phyloP scores from a whole-genome alignment of 2,329 filamentous ascomycete species.

The Claviceps sp. region DNA sequence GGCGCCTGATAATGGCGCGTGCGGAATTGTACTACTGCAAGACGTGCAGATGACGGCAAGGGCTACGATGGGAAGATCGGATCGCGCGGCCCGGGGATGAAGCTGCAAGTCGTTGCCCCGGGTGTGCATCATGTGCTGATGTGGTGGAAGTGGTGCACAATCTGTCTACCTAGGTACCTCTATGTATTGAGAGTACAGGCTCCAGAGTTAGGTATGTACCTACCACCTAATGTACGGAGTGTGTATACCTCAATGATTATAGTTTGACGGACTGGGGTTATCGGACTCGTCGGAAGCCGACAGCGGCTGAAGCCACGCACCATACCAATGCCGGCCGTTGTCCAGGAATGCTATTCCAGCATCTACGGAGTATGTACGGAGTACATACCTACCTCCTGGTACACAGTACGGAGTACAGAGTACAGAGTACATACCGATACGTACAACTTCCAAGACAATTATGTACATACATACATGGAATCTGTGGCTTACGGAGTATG shows the following conservation, averaged over 20 bases:
- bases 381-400: no score
- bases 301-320: neutral
- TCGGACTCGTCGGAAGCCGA: neutral
- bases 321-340: neutral
- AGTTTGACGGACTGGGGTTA: neutral
- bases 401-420: no score
- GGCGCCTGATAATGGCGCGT: no score
- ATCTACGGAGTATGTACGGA: no score
- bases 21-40: neutral
- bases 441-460: no score
- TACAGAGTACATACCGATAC: no score
- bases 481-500: no score
- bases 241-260: no score
- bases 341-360: no score
- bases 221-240: no score
- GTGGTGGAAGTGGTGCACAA: neutral
- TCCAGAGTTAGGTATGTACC: neutral
- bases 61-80: neutral
- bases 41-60: neutral
- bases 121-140: neutral
- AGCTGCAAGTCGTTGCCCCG: neutral
- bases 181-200: neutral
- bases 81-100: neutral
- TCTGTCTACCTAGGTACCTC: no score
- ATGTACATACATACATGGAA: no score